phyloP scores from a whole-genome alignment of 495 filamentous ascomycete species.

The Chaetomium tenue region DNA sequence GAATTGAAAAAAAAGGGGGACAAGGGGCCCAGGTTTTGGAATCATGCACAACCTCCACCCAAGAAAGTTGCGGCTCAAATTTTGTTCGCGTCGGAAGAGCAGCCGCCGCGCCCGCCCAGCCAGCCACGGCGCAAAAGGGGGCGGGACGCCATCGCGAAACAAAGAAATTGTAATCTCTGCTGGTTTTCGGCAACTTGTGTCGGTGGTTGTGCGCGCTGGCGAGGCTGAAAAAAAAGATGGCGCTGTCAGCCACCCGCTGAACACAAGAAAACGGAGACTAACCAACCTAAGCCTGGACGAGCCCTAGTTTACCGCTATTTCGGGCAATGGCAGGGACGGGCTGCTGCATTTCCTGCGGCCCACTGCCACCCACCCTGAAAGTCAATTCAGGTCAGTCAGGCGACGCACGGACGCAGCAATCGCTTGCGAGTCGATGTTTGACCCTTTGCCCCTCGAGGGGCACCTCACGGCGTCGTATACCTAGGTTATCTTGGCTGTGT shows the following conservation, averaged over 20 bases:
- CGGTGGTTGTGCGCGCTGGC: neutral
- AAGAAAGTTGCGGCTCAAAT: neutral
- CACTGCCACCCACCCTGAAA: neutral
- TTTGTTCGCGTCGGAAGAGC: neutral
- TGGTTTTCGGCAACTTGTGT: neutral
- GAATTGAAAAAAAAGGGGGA: neutral
- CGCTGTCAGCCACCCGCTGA: neutral
- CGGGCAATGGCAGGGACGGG: conserved; percentile 3
- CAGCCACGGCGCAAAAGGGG: neutral
- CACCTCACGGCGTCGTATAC: neutral
- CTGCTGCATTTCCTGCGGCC: conserved; percentile 11
- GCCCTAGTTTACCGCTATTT: neutral
- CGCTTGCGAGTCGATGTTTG: neutral
- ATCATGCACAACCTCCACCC: neutral
- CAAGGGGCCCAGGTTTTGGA: neutral
- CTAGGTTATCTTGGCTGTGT: neutral
- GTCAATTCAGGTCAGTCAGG: neutral
- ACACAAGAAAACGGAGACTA: neutral
- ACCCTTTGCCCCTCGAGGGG: neutral
- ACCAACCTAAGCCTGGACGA: neutral
- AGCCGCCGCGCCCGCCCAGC: neutral
- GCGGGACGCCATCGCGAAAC: neutral
- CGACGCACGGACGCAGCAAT: conserved; percentile 1
- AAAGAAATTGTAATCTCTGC: neutral
- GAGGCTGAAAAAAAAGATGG: neutral